These are phyloP conservation scores for Metarhizium sp. DNA, from an alignment of 2,329 filamentous ascomycete genomes.

Conservation along the genomic window DNA sequence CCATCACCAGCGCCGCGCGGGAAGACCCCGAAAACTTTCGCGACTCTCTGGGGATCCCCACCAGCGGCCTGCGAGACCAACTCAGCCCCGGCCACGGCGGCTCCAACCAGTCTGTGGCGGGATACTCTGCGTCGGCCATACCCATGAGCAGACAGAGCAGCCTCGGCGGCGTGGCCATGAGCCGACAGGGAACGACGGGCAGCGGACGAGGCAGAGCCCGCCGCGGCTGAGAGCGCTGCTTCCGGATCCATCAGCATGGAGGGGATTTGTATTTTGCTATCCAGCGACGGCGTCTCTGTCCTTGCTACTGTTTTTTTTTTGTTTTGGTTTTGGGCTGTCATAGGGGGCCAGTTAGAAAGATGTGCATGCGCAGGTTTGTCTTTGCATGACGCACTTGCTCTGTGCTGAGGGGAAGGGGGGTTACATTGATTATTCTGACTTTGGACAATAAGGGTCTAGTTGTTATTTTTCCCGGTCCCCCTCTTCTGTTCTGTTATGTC, in stretches of 20 bases:
- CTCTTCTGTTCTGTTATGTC: background rate
- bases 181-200: slow-evolving; percentile 40
- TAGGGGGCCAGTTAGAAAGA: background rate
- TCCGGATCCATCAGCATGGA: background rate
- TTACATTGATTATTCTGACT: background rate
- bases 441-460: background rate
- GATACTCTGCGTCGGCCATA: slow-evolving; percentile 23
- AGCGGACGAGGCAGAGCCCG: slow-evolving; percentile 39
- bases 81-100: slow-evolving; percentile 17
- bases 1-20: slow-evolving; percentile 34
- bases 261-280: background rate
- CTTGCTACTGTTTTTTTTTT: background rate
- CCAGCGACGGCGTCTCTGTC: background rate
- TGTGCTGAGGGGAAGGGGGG: background rate
- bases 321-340: background rate
- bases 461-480: no score
- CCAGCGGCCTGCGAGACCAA: slow-evolving; percentile 33
- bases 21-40: slow-evolving; percentile 41
- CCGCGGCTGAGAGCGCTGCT: slow-evolving; percentile 11
- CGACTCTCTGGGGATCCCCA: slow-evolving; percentile 39
- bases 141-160: slow-evolving; percentile 50
- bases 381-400: background rate
- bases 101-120: slow-evolving; percentile 13
- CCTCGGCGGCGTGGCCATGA: slow-evolving; percentile 46
- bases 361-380: background rate